Percentiles rank a stretch among this genome's conserved stretches.
These are phyloP conservation scores for Metschnikowia orientalis DNA, from an alignment of 805 yeast species.

Conservation along the genomic window DNA sequence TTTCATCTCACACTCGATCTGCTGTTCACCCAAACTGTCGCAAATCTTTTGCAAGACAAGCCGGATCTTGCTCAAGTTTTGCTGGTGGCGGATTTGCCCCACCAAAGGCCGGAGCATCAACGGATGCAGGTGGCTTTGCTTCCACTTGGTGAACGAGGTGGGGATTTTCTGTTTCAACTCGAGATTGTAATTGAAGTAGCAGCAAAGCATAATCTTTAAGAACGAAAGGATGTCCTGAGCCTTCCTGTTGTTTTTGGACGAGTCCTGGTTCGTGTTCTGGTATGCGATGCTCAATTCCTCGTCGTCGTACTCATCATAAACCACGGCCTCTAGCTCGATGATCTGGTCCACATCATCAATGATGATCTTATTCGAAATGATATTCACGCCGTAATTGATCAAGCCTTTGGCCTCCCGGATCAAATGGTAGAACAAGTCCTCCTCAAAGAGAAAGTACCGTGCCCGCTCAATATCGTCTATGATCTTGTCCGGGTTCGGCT, in stretches of 20 bases:
- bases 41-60: slow-evolving; percentile 26
- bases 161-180: slow-evolving; percentile 44
- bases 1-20: slow-evolving; percentile 5
- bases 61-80: slow-evolving; percentile 27
- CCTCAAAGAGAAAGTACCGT: slow-evolving; percentile 76
- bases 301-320: slow-evolving; percentile 37
- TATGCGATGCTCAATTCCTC: slow-evolving; percentile 31
- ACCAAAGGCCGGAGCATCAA: slow-evolving; percentile 52
- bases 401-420: slow-evolving; percentile 70
- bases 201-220: slow-evolving; percentile 58
- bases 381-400: slow-evolving; percentile 62
- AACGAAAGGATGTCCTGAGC: slow-evolving; percentile 54
- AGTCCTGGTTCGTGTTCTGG: slow-evolving; percentile 27
- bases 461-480: slow-evolving; percentile 61
- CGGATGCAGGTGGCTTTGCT: slow-evolving; percentile 40
- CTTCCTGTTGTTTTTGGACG: slow-evolving; percentile 30
- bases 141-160: slow-evolving; percentile 43
- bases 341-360: slow-evolving; percentile 63
- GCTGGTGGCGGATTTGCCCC: slow-evolving; percentile 55
- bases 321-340: slow-evolving; percentile 66
- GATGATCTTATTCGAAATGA: slow-evolving; percentile 59
- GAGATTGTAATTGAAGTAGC: slow-evolving; percentile 48
- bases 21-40: slow-evolving; percentile 8
- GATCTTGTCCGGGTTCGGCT: slow-evolving; percentile 15
- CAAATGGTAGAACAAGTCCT: slow-evolving; percentile 77